A percentile compares a stretch with the other conserved stretches of the same genome.
Evolutionary conservation across 73 alveolate species (phyloP).

Genomic region (Tetrahymena elliotti): DNA sequence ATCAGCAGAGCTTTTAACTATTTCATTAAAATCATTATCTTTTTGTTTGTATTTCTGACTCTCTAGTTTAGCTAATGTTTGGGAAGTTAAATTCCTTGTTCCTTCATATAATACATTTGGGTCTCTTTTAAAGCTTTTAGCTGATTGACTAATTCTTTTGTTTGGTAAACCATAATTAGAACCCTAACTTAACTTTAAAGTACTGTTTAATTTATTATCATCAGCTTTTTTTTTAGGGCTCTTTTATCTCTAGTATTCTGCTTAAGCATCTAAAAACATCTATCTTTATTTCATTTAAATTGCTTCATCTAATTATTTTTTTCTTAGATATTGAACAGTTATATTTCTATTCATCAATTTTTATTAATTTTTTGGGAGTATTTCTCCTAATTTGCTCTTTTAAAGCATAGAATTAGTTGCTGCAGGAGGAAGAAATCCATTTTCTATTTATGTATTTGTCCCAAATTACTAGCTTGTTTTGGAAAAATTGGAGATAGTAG

Average conservation of each 20-base stretch:
- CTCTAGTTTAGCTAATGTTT: background rate
- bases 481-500: background rate
- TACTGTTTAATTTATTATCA: background rate
- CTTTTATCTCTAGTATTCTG: background rate
- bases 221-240: background rate
- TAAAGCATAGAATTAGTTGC: background rate
- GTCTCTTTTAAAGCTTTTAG: background rate
- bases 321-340: background rate
- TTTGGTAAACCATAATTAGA: background rate
- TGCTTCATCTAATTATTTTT: background rate
- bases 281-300: background rate
- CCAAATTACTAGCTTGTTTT: background rate
- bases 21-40: background rate
- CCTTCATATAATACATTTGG: background rate
- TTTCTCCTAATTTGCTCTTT: background rate
- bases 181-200: background rate
- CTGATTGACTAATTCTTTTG: background rate
- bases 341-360: background rate
- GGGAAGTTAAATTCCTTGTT: background rate
- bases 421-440: background rate
- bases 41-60: background rate
- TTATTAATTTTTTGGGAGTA: background rate
- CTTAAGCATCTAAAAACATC: background rate
- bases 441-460: background rate
- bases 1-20: background rate